Evolutionary conservation across 73 alveolate genomes (phyloP).

Genomic region (Paramecium tetraurelia): DNA sequence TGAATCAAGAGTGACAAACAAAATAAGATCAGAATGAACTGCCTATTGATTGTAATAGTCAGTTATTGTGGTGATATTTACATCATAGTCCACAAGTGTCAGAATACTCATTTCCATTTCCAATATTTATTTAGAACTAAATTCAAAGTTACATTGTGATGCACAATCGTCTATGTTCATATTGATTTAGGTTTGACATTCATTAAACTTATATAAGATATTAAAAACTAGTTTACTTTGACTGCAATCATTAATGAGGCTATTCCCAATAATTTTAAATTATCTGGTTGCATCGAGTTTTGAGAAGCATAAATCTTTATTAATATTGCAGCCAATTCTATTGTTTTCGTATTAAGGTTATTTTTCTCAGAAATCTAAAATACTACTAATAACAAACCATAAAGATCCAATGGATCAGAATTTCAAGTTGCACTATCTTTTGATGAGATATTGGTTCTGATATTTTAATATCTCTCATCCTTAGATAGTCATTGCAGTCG

Average conservation of each 20-base stretch:
- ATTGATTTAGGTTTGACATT: background rate
- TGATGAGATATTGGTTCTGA: background rate
- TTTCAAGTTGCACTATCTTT: background rate
- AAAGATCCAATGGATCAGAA: conserved; percentile 7
- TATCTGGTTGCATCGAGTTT: background rate
- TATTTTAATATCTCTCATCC: background rate
- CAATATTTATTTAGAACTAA: background rate
- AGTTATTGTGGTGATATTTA: background rate
- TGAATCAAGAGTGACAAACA: conserved; percentile 36
- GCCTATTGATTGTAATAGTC: background rate
- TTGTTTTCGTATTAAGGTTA: background rate
- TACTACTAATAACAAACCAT: background rate
- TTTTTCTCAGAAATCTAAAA: background rate
- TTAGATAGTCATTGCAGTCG: background rate
- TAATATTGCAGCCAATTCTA: background rate
- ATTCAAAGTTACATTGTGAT: background rate
- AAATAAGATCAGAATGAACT: background rate
- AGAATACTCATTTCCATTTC: conserved; percentile 30
- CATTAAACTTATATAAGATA: background rate
- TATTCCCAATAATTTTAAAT: background rate
- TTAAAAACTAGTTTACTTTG: background rate
- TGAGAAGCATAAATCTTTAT: background rate
- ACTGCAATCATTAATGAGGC: background rate
- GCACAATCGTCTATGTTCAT: conserved; percentile 16
- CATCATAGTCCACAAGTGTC: background rate